Base-by-base conservation (phyloP, 768 basidiomycete genomes). In the Chalciporus chontae region DNA sequence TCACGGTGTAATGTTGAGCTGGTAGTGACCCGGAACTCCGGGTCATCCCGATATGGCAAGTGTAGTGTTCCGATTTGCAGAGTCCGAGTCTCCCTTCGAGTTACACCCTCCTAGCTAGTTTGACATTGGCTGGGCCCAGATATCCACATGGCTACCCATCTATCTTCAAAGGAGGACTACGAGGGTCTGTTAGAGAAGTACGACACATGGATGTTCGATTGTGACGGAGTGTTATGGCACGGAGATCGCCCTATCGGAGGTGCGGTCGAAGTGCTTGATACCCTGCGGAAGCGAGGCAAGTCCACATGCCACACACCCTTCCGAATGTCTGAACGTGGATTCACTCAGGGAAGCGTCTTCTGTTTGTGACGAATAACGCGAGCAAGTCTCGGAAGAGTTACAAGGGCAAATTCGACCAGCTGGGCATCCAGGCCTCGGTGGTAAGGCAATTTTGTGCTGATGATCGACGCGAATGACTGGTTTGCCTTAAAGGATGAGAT, bases 301-400 rank as follows among this genome's bases (percentile, higher is more conserved):
- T 64, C 44, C 29, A 1, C 17, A n/a, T 45, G 43, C 15, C 34
- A 54, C 37, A 49, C 32, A 17, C 17, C 52, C 47, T 43, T 45
- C 10, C 19, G 26, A 40, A 45, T 14, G 40, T 48, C 13, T 17
- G 53, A 46, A 41, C 53, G 51, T 37, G 21, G 21, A 27, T 31
- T 19, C 21, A 5, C 11, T 40, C 50, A 67, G 92, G 92, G 77
- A 63, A 97, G 91, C 76, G 77, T 52, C 72, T 96, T 27, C 70
- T 97, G 9, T 98, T 98, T 63, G 94, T 96, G 44, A 97, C 94
- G 15, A 99, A 99, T 72, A 99, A 98, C 66, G 94, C 95, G 40
- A 90, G 86, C 48, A 95, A 97, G 71, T 95, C 93, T 5, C 75
- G 96, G 54, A 81, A 71, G 65, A 84, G 72, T 65, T 94, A 94